Conservation (phyloP, 2,329 filamentous ascomycete genomes). For the Tolypocladium amazonense region DNA sequence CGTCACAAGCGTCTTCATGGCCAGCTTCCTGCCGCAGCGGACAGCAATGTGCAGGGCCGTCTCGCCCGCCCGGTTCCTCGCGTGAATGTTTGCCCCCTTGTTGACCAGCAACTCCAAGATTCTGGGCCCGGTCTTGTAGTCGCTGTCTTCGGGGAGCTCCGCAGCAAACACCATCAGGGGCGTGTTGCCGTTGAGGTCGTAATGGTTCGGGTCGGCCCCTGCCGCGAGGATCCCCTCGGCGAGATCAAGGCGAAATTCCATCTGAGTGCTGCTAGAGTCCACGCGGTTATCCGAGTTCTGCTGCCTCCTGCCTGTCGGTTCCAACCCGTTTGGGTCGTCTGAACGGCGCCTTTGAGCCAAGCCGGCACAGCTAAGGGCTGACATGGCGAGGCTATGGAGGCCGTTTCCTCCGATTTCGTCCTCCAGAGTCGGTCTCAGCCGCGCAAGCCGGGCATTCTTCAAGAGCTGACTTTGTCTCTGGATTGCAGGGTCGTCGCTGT, state of each 20-base stretch:
- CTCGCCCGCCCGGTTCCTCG: conserved; percentile 42
- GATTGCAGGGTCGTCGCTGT: conserved; percentile 3
- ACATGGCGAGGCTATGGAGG: conserved; percentile 47
- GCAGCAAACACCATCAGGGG: conserved; percentile 45
- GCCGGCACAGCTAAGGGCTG: conserved; percentile 30
- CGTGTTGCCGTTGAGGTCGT: conserved; percentile 40
- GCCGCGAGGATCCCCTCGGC: conserved; percentile 21
- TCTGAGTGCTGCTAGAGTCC: conserved; percentile 20
- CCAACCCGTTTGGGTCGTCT: conserved; percentile 10
- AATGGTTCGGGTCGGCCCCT: conserved; percentile 39
- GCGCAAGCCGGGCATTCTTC: conserved; percentile 8
- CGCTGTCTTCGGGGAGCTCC: conserved; percentile 38
- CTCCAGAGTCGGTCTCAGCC: conserved; percentile 10
- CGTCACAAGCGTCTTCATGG: conserved; percentile 34
- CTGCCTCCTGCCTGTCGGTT: conserved; percentile 3
- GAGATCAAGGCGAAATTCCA: conserved; percentile 16
- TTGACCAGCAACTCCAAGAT: conserved; percentile 33
- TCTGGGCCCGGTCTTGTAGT: conserved; percentile 33
- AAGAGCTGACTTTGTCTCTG: conserved; percentile 12
- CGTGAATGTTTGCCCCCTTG: conserved; percentile 33
- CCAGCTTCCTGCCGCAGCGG: conserved; percentile 40
- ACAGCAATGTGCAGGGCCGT: conserved; percentile 45
- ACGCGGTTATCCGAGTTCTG: conserved; percentile 16
- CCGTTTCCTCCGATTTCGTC: conserved; percentile 40
- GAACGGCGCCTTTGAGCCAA: conserved; percentile 21